phyloP scores from a whole-genome alignment of 768 basidiomycete species.

The Rhodotorula diobovata region DNA sequence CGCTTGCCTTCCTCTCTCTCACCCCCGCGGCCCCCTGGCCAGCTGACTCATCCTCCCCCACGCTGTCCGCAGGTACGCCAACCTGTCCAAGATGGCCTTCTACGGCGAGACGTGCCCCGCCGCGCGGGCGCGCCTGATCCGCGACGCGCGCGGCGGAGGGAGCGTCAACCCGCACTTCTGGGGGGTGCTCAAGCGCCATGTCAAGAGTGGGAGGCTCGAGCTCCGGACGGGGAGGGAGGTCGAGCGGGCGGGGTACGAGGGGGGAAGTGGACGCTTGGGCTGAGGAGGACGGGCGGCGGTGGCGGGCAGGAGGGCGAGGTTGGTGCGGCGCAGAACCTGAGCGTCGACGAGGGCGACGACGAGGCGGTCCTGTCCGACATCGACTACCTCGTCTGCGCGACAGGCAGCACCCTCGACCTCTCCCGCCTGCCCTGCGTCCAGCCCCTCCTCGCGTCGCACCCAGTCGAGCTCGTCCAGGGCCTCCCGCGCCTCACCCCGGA shows the following conservation, averaged over 20 bases:
- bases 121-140: conserved; percentile 27
- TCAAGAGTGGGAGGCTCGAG: conserved; percentile 19
- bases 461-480: conserved; percentile 33
- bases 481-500: conserved; percentile 37
- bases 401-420: conserved; percentile 33
- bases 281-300: too few relatives aligned
- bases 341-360: background rate
- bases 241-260: background rate
- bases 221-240: conserved; percentile 7
- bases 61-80: conserved; percentile 38
- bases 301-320: too few relatives aligned
- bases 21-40: too few relatives aligned
- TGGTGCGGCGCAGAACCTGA: too few relatives aligned
- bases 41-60: background rate
- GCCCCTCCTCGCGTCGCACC: conserved; percentile 18
- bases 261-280: conserved; percentile 9
- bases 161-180: conserved; percentile 37
- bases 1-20: background rate
- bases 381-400: conserved; percentile 35
- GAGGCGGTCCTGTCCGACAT: background rate
- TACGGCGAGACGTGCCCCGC: conserved; percentile 28
- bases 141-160: conserved; percentile 37
- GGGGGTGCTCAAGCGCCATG: conserved; percentile 26
- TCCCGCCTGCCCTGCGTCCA: conserved; percentile 24
- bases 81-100: conserved; percentile 34